Conservation (phyloP, 352 stramenopile genomes). For the Pythium grandisporangium region DNA sequence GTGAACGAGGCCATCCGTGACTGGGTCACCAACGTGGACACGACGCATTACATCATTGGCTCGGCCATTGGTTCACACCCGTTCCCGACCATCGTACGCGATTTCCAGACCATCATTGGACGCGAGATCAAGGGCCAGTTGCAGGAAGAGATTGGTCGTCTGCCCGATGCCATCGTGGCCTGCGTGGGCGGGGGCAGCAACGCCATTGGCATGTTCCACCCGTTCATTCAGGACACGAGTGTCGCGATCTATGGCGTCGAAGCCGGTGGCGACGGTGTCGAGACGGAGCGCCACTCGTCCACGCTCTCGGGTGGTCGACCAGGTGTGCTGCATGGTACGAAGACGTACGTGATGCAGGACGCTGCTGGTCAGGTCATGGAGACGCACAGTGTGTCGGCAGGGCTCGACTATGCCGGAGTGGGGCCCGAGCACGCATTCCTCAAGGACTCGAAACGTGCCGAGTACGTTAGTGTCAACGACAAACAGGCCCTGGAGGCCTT, state of each 20-base stretch:
- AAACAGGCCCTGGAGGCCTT: slow-evolving; percentile 96
- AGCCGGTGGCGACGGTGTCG: slow-evolving; percentile 91
- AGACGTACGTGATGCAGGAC: slow-evolving; percentile 98
- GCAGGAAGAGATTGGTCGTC: slow-evolving; percentile 89
- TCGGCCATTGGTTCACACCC: slow-evolving; percentile 96
- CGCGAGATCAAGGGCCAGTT: slow-evolving; percentile 92
- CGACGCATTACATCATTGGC: slow-evolving; percentile 98
- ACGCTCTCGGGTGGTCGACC: slow-evolving; percentile 91
- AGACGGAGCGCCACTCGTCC: slow-evolving; percentile 88
- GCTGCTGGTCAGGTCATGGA: slow-evolving; percentile 91
- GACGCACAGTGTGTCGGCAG: slow-evolving; percentile 94
- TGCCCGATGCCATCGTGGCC: slow-evolving; percentile 95
- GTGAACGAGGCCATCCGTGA: slow-evolving; percentile 98
- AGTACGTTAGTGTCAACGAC: slow-evolving; percentile 96
- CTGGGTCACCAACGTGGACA: slow-evolving; percentile 98
- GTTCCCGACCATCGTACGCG: slow-evolving; percentile 97
- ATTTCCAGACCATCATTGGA: slow-evolving; percentile 97
- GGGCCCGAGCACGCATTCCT: slow-evolving; percentile 96
- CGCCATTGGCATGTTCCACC: slow-evolving; percentile 98
- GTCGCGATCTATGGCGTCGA: slow-evolving; percentile 96
- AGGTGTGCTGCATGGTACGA: slow-evolving; percentile 95
- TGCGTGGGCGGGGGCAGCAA: slow-evolving; percentile 98
- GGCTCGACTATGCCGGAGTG: slow-evolving; percentile 97
- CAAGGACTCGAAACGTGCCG: slow-evolving; percentile 93
- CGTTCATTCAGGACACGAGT: slow-evolving; percentile 91